Evolutionary conservation across 257 asterid species (phyloP).

Genomic region (Fraxinus americana): DNA sequence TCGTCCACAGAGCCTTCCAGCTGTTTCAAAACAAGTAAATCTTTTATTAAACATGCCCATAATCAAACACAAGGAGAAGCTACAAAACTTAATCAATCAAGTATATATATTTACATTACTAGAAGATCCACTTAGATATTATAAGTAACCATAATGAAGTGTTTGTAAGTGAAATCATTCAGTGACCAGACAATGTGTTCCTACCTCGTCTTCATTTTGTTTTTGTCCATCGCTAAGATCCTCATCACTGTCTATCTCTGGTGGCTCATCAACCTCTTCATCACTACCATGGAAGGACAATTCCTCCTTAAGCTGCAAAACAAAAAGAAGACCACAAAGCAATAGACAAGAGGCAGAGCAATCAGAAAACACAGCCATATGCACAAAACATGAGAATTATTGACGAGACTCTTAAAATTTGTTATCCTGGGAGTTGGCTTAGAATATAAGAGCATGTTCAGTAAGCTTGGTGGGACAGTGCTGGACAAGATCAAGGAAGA

Average conservation of each 20-base stretch:
- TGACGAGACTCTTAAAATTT: not conserved
- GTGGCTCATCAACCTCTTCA: constrained; percentile 83
- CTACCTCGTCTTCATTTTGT: constrained; percentile 71
- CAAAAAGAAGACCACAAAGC: constrained; percentile 9
- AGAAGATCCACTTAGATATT: not conserved
- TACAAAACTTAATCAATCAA: not conserved
- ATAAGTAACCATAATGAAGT: not conserved
- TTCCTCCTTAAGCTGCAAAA: constrained; percentile 81
- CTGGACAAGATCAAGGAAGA: not conserved
- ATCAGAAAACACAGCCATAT: not conserved
- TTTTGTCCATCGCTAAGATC: constrained; percentile 65
- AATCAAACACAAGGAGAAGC: not conserved
- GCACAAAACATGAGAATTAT: not conserved
- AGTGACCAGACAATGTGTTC: not conserved
- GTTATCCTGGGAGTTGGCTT: not conserved
- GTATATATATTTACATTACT: no score
- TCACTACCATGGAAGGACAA: constrained; percentile 91
- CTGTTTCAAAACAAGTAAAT: constrained; percentile 33
- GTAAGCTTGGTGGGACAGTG: not conserved
- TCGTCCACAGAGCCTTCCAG: constrained; percentile 94
- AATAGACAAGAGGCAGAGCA: constrained; percentile 15
- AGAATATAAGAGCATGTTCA: not conserved
- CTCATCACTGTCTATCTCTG: constrained; percentile 84
- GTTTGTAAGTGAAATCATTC: not conserved
- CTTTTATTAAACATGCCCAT: not conserved